A percentile compares a stretch with the other conserved stretches of the same genome.
These are phyloP conservation scores for Candida stauntonica DNA, from an alignment of 805 yeast species.

Conservation along the genomic window DNA sequence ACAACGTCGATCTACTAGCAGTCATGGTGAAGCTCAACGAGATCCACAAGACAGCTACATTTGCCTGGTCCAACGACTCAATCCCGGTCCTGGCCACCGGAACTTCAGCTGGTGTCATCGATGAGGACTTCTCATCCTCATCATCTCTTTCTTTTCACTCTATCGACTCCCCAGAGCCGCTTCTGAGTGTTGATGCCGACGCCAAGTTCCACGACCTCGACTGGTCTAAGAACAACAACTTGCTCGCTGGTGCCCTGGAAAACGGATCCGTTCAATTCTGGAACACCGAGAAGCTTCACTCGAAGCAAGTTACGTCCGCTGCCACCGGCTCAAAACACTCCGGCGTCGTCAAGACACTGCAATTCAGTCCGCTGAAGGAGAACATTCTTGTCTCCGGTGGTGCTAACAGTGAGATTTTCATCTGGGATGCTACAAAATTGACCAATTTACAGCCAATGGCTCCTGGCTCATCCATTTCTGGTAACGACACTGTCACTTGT, in stretches of 20 bases:
- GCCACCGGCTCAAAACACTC: conserved; percentile 56
- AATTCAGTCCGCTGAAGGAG: conserved; percentile 70
- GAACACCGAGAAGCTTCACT: conserved; percentile 52
- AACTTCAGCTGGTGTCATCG: conserved; percentile 94
- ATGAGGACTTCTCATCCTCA: conserved; percentile 75
- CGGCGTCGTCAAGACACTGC: conserved; percentile 66
- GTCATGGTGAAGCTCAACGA: conserved; percentile 77
- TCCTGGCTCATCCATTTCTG: conserved; percentile 78
- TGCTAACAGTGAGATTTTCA: conserved; percentile 77
- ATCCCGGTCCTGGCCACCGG: conserved; percentile 84
- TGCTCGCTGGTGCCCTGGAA: conserved; percentile 87
- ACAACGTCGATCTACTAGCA: background rate
- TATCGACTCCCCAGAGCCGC: conserved; percentile 38
- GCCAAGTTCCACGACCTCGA: conserved; percentile 75
- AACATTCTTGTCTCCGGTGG: conserved; percentile 85
- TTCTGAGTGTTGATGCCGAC: conserved; percentile 43
- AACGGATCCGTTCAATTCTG: conserved; percentile 76
- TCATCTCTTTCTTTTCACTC: conserved; percentile 81
- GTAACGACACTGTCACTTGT: conserved; percentile 74
- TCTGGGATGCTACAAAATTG: conserved; percentile 80
- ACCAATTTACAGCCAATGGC: conserved; percentile 43
- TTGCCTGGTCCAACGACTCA: conserved; percentile 85
- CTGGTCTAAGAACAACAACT: conserved; percentile 68
- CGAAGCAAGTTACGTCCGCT: conserved; percentile 43
- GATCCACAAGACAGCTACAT: conserved; percentile 82